Evolutionary conservation across 768 basidiomycete species (phyloP).

Genomic region (Coprinellus aureogranulatus): DNA sequence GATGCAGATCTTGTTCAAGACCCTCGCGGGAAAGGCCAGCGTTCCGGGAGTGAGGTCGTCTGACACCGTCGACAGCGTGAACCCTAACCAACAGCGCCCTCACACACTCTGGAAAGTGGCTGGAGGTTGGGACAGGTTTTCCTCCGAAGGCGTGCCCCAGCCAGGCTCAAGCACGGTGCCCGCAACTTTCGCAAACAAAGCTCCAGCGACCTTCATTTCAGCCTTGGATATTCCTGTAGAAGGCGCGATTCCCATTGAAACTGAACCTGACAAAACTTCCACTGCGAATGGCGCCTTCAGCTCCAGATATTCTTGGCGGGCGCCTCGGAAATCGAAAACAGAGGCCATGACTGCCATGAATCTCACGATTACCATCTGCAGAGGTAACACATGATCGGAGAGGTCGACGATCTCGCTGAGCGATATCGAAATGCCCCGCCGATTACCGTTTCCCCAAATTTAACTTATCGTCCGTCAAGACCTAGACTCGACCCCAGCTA

Average conservation of each 20-base stretch:
- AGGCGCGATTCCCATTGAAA: conserved; percentile 64
- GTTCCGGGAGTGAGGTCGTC: too few relatives aligned
- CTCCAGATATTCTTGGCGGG: conserved; percentile 53
- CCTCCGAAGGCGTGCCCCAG: too few relatives aligned
- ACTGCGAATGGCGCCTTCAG: conserved; percentile 34
- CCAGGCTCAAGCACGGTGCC: too few relatives aligned
- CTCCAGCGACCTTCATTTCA: conserved; percentile 59
- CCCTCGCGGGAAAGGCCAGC: too few relatives aligned
- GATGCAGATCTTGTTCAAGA: too few relatives aligned
- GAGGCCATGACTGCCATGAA: conserved; percentile 80
- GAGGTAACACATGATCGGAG: conserved; percentile 52
- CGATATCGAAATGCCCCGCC: conserved; percentile 51
- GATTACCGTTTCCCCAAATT: conserved; percentile 61
- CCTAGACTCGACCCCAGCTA: too few relatives aligned
- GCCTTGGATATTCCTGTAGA: conserved; percentile 77
- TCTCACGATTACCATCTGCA: conserved; percentile 54
- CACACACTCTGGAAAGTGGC: too few relatives aligned
- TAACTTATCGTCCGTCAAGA: conserved; percentile 72
- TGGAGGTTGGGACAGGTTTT: too few relatives aligned
- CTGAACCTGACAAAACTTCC: conserved; percentile 38
- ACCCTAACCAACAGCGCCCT: too few relatives aligned
- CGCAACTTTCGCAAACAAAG: too few relatives aligned
- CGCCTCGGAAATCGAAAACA: conserved; percentile 88
- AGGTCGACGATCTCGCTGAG: conserved; percentile 48
- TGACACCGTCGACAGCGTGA: too few relatives aligned